Conservation (phyloP, 768 basidiomycete species). For the Clathrus columnatus region DNA sequence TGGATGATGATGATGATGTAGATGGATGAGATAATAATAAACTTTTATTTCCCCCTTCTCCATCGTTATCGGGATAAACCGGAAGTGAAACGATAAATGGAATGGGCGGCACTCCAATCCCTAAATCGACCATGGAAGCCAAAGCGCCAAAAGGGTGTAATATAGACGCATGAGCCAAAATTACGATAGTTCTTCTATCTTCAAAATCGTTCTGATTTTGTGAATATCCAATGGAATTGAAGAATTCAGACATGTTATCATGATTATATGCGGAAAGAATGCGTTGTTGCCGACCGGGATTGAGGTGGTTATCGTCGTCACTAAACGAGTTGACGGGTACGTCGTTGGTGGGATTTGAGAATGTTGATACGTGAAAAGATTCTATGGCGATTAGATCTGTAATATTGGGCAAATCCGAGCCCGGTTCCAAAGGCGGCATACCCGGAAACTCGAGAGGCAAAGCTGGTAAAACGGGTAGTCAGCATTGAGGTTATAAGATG, state of each 20-base stretch:
- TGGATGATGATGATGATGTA: neutral
- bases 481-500: neutral
- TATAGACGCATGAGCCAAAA: constrained; percentile 3
- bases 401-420: constrained; percentile 37
- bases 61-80: neutral
- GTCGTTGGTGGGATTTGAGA: neutral
- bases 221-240: neutral
- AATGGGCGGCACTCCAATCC: neutral
- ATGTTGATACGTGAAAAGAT: constrained; percentile 35
- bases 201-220: neutral
- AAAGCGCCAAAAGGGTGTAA: neutral
- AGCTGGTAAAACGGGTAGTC: no score
- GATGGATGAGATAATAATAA: neutral
- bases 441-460: neutral
- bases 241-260: no score
- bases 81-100: constrained; percentile 8
- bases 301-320: neutral
- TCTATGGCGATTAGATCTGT: constrained; percentile 52
- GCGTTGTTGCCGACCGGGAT: neutral
- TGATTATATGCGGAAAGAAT: neutral
- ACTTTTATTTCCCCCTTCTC: neutral
- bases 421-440: constrained; percentile 1
- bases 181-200: neutral
- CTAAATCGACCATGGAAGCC: neutral
- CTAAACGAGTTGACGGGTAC: neutral